Conservation (phyloP, 805 yeast species). For the Barnettozyma vustinii region DNA sequence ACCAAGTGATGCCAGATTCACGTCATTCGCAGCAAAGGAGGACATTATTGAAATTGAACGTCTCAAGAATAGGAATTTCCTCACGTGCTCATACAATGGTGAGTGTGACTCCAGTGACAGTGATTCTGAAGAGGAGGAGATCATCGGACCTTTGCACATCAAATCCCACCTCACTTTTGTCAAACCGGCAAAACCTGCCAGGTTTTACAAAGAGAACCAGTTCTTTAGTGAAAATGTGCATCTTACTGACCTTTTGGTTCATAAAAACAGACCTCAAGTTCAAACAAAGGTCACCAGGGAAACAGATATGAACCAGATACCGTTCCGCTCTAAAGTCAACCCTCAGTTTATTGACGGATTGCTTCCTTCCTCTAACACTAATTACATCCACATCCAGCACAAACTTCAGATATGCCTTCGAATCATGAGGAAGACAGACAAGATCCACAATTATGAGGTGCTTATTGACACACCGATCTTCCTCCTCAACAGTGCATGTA, state of each 20-base stretch:
- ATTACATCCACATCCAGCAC: conserved; percentile 59
- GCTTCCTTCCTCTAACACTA: conserved; percentile 53
- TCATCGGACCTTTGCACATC: conserved; percentile 20
- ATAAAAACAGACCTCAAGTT: conserved; percentile 9
- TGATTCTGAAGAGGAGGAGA: conserved; percentile 16
- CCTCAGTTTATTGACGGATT: conserved; percentile 17
- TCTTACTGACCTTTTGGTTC: conserved; percentile 6
- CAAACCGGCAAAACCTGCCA: conserved; percentile 15
- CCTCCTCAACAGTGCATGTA: conserved; percentile 40
- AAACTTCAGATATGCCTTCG: conserved; percentile 66
- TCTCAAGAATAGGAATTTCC: conserved; percentile 54
- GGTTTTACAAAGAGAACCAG: conserved; percentile 5
- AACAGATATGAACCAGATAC: conserved; percentile 8
- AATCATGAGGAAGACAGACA: conserved; percentile 48
- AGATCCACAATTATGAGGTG: conserved; percentile 72
- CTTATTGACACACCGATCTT: conserved; percentile 73
- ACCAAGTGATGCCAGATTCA: conserved; percentile 38
- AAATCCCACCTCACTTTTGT: conserved; percentile 17
- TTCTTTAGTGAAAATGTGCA: conserved; percentile 1
- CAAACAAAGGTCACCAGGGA: conserved; percentile 12
- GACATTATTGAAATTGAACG: conserved; percentile 45
- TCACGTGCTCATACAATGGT: conserved; percentile 48
- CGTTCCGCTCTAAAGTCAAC: conserved; percentile 11
- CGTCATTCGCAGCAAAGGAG: conserved; percentile 44
- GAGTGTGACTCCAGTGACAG: conserved; percentile 25